Base-by-base conservation (phyloP, 1,139 yeast species). In the Protomyces macrosporus region DNA sequence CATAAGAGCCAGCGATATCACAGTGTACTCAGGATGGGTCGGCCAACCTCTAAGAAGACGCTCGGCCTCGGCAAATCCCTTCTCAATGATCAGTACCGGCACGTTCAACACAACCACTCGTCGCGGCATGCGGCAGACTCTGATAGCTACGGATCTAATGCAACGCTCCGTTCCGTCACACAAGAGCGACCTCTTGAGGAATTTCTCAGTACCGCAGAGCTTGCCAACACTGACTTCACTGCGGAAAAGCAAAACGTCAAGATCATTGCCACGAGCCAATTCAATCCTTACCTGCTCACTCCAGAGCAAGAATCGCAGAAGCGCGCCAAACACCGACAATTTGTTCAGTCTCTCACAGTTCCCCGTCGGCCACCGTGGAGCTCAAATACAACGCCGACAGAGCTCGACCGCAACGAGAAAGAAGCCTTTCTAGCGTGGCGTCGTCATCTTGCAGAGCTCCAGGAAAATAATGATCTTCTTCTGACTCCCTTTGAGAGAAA, bases 401-500 rank as follows among this genome's bases (percentile, higher is more conserved):
- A 90, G 75, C 82, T 95, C 60, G 96, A 91, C 69, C 82, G 95
- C 72, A 85, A 84, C 71, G 99, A 95, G 76, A 90, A 88, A 71
- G 88, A 90, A 69, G 87, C 97, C 1, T 95, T 95, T 72, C 81
- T 95, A 72, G 86, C 87, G 39, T 95, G 98, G 99, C 84, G 98
- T 77, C 82, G 98, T 72, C 85, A 85, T 55, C 80, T 95, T 67
- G 98, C 98, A 0, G 76, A 81, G 54, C 79, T 95, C 66, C 95
- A 95, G 67, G 97, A 93, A 73, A 82, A 81, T 67, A 84, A 81
- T 52, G 97, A 93, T 73, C 79, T 95, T 70, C 78, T 91, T 67
- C 81, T 95, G 74, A 95, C 99, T 0, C 99, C 99, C 1, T 95
- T 93, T 73, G 99, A 95, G 77, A 84, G 98, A 76, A 95, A 95